Conservation (phyloP, 371 early-diverging fungal genomes). For the Enterocytospora artemiae region DNA sequence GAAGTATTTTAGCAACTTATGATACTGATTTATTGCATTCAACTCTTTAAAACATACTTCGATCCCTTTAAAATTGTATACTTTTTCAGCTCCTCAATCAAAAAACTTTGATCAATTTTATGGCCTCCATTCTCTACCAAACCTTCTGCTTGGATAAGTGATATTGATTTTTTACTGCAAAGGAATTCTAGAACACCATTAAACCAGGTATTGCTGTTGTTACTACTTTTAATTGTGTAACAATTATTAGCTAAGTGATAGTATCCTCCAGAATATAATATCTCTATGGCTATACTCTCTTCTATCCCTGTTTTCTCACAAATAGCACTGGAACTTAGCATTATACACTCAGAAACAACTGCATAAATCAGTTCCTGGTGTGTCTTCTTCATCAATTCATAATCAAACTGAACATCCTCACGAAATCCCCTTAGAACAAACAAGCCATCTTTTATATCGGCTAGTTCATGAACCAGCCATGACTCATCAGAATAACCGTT, state of each 20-base stretch:
- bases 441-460: conserved; percentile 12
- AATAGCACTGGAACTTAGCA: conserved; percentile 8
- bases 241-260: conserved; percentile 11
- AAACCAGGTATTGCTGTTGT: too few relatives aligned
- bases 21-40: too few relatives aligned
- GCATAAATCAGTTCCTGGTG: neutral
- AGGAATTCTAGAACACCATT: too few relatives aligned
- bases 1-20: too few relatives aligned
- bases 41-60: too few relatives aligned
- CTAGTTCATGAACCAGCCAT: conserved; percentile 26
- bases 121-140: too few relatives aligned
- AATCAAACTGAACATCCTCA: conserved; percentile 18
- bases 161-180: too few relatives aligned
- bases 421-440: conserved; percentile 23
- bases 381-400: neutral
- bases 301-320: neutral
- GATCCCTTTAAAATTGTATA: too few relatives aligned
- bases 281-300: neutral
- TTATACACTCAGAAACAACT: neutral
- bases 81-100: too few relatives aligned
- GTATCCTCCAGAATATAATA: neutral
- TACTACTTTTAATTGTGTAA: too few relatives aligned
- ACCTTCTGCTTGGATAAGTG: too few relatives aligned
- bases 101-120: too few relatives aligned
- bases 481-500: conserved; percentile 20